A percentile compares a stretch with the other conserved stretches of the same genome.
Evolutionary conservation across 1,139 yeast genomes (phyloP).

Genomic region (Yamadazyma sp.): DNA sequence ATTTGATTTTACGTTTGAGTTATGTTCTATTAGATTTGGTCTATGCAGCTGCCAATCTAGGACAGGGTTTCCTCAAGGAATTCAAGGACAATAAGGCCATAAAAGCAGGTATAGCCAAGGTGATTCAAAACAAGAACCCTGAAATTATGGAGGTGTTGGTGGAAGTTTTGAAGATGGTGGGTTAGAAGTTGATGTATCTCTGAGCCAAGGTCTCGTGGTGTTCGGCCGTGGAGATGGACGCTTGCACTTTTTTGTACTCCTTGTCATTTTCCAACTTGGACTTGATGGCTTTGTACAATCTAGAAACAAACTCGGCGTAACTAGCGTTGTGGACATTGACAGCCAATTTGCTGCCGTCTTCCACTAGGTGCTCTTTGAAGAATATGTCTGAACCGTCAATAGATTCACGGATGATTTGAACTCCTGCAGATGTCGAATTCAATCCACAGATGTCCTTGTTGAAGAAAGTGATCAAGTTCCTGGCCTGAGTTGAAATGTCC

Average conservation of each 20-base stretch:
- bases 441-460: slow-evolving; percentile 42
- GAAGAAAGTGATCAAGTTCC: slow-evolving; percentile 56
- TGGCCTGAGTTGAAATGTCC: slow-evolving; percentile 66
- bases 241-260: slow-evolving; percentile 31
- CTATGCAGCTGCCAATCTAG: slow-evolving; percentile 22
- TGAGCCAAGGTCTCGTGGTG: slow-evolving; percentile 39
- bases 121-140: slow-evolving; percentile 16
- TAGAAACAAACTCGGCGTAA: slow-evolving; percentile 60
- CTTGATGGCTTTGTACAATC: slow-evolving; percentile 60
- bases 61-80: slow-evolving; percentile 6
- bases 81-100: slow-evolving; percentile 18
- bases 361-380: slow-evolving; percentile 64
- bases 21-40: slow-evolving; percentile 33
- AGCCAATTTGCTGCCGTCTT: slow-evolving; percentile 52
- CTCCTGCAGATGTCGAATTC: slow-evolving; percentile 35
- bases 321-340: slow-evolving; percentile 42
- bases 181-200: slow-evolving; percentile 37
- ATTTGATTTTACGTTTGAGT: slow-evolving; percentile 36
- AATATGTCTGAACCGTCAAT: slow-evolving; percentile 62
- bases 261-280: slow-evolving; percentile 53
- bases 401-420: slow-evolving; percentile 66
- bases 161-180: slow-evolving; percentile 21
- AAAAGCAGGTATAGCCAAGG: slow-evolving; percentile 20
- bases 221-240: slow-evolving; percentile 30
- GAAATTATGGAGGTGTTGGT: slow-evolving; percentile 20